Evolutionary conservation across 345 rosid species (phyloP), one percentile per base, ranked within the genome.

Genomic region (Bruguiera parviflora): DNA sequence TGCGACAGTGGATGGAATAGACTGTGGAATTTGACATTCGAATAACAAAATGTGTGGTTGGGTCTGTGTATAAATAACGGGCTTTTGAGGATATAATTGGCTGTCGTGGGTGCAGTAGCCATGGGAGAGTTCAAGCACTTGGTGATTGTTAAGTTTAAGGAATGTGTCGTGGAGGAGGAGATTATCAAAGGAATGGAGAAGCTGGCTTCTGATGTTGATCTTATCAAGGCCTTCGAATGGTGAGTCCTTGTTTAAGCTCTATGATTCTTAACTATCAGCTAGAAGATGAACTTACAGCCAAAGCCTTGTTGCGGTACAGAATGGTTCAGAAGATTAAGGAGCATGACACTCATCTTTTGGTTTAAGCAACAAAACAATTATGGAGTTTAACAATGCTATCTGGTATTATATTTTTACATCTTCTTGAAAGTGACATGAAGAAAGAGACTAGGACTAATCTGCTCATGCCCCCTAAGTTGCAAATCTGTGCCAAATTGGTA

Each of bases 221-320:
- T 78, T 70, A 92, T 95, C 86, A 95, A 91, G 80, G 87, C 93
- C 77, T 92, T 88, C 55, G 93, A 86, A 80, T 95, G 97, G 97
- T 92, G 49, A 67, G 84, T 59, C n/a, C 18, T 64, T 10, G 15
- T 6, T 62, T 56, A 13, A 55, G 28, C 6, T 55, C 28, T 27
- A 55, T 43, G 49, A 13, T 43, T 43, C 49, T 43, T 13, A 43
- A 43, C 49, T 43, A 43, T 13, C 1, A 13, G 15, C 46, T 39
- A 39, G 15, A 39, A 39, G 46, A 11, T 39, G 46, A 39, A 39
- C 46, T 39, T 9, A 10, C 15, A 39, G 46, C 10, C 15, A 39
- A 39, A 39, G 2, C 46, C 46, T 39, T 39, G 46, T 39, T 9
- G 15, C 0, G 46, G 3, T 10, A 11, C 16, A 39, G 16, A 39